phyloP scores from a whole-genome alignment of 2,329 filamentous ascomycete species.

The Neofusicoccum parvum region DNA sequence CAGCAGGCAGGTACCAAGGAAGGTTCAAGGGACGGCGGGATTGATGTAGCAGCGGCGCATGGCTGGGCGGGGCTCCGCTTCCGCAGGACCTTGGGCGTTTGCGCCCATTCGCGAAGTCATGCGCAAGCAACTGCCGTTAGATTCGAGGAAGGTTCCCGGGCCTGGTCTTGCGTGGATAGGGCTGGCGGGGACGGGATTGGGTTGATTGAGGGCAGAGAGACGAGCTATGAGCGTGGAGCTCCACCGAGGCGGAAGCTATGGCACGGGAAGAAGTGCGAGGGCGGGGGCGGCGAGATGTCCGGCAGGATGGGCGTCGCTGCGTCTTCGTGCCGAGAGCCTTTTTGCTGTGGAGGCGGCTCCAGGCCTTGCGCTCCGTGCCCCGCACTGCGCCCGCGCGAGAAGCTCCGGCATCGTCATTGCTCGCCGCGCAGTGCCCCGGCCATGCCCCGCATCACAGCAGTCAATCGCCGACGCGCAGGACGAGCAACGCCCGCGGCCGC shows the following conservation, averaged over 20 bases:
- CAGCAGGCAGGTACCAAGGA: not conserved
- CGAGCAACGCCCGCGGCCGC: not conserved
- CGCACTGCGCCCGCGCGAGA: not conserved
- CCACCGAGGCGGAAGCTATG: not conserved
- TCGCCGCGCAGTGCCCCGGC: not conserved
- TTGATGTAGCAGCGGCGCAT: constrained; percentile 2
- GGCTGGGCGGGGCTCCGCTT: not conserved
- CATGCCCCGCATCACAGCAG: constrained; percentile 1
- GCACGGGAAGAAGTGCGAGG: constrained; percentile 15
- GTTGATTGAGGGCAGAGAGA: constrained; percentile 3
- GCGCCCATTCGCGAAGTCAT: not conserved
- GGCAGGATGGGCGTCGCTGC: not conserved
- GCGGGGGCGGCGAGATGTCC: constrained; percentile 18
- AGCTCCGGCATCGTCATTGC: not conserved
- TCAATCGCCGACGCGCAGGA: not conserved
- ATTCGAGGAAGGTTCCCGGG: not conserved
- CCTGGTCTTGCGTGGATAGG: not conserved
- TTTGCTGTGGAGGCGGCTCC: not conserved
- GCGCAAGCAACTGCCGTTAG: not conserved
- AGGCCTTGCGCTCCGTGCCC: not conserved
- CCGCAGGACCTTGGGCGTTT: not conserved
- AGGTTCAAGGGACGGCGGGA: not conserved
- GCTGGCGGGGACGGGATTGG: not conserved
- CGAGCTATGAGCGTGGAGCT: not conserved
- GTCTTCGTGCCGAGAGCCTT: constrained; percentile 18